A percentile compares a stretch with the other conserved stretches of the same genome.
Evolutionary conservation across 441 rosid genomes (phyloP).

Genomic region (Metrosideros polymorpha): DNA sequence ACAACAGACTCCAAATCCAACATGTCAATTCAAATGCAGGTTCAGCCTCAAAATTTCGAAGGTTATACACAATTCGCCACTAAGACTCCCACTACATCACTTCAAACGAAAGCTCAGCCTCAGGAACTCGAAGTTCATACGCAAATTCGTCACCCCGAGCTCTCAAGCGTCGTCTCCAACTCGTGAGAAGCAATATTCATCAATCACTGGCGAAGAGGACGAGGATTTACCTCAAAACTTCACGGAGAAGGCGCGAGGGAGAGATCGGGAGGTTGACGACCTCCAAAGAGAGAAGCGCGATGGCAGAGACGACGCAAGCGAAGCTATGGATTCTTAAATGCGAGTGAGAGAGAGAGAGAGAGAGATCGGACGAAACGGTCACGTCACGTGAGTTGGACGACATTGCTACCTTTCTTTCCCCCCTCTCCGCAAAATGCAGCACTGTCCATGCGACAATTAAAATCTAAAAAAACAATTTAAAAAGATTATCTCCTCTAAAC

Average conservation of each 20-base stretch:
- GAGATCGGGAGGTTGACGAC: background rate
- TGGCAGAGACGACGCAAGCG: background rate
- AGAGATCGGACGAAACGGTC: background rate
- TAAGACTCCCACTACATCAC: too few relatives aligned
- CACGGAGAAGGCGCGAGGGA: background rate
- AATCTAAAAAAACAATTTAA: too few relatives aligned
- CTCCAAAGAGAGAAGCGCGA: background rate
- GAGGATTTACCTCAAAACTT: background rate
- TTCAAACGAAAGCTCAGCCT: background rate
- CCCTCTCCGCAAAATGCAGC: too few relatives aligned
- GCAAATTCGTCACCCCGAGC: background rate
- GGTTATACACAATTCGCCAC: background rate
- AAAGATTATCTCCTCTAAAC: background rate
- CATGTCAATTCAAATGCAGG: background rate
- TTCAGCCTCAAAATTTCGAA: background rate
- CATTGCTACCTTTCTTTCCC: too few relatives aligned
- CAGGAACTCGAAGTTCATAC: background rate
- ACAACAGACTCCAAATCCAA: background rate
- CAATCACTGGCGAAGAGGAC: background rate
- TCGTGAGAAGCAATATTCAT: background rate
- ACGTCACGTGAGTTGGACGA: background rate
- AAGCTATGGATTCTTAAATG: background rate
- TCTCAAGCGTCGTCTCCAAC: background rate
- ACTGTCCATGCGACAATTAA: too few relatives aligned
- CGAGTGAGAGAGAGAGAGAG: background rate